phyloP scores from a whole-genome alignment of 2,329 filamentous ascomycete genomes.

The Trichoderma citrinoviride region DNA sequence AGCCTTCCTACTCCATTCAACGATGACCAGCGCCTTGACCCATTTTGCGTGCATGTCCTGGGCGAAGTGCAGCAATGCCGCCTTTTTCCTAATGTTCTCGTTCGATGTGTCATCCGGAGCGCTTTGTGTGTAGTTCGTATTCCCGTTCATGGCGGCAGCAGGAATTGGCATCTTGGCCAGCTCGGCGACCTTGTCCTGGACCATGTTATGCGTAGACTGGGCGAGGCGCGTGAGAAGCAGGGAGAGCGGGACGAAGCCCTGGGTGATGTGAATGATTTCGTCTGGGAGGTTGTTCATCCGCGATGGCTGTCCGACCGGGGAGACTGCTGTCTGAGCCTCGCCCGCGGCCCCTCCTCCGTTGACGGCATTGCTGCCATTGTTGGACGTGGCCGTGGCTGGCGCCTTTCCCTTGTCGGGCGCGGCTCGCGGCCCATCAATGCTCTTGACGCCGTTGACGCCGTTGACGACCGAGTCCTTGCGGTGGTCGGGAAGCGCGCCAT shows the following conservation, averaged over 20 bases:
- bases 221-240: slow-evolving; percentile 73
- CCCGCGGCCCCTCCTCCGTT: slow-evolving; percentile 33
- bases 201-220: slow-evolving; percentile 77
- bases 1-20: slow-evolving; percentile 82
- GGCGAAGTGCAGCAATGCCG: slow-evolving; percentile 70
- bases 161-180: slow-evolving; percentile 67
- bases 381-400: slow-evolving; percentile 19
- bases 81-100: slow-evolving; percentile 74
- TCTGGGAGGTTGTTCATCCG: slow-evolving; percentile 59
- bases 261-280: slow-evolving; percentile 68
- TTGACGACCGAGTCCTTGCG: slow-evolving; percentile 49
- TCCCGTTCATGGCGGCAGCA: slow-evolving; percentile 50
- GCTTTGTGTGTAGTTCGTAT: slow-evolving; percentile 33
- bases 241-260: slow-evolving; percentile 73
- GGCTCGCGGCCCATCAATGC: slow-evolving; percentile 26
- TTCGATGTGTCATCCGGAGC: slow-evolving; percentile 55
- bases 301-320: slow-evolving; percentile 26
- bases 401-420: slow-evolving; percentile 37
- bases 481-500: slow-evolving; percentile 54
- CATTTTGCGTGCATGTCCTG: slow-evolving; percentile 81
- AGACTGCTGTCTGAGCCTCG: slow-evolving; percentile 24
- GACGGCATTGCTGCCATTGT: slow-evolving; percentile 25
- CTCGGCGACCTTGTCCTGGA: slow-evolving; percentile 67
- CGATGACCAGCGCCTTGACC: slow-evolving; percentile 87
- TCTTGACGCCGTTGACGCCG: slow-evolving; percentile 42